phyloP scores from a whole-genome alignment of 2,329 filamentous ascomycete species.

The Monosporascus sp. region DNA sequence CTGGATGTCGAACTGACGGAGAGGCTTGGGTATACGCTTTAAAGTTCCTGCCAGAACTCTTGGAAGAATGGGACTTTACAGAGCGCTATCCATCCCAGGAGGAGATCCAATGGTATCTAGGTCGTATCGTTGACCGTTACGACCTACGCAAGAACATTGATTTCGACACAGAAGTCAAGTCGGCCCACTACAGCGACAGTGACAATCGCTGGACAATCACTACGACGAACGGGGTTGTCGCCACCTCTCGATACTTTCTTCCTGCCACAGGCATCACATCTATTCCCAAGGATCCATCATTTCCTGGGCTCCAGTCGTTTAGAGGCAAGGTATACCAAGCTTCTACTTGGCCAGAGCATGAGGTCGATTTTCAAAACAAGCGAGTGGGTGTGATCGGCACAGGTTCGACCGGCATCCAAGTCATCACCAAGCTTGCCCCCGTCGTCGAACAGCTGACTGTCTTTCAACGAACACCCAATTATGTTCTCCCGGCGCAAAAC shows the following conservation, averaged over 20 bases:
- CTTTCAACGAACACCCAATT: conserved; percentile 24
- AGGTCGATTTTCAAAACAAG: background rate
- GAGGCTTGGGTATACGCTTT: conserved; percentile 38
- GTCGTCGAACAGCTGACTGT: conserved; percentile 11
- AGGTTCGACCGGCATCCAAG: conserved; percentile 28
- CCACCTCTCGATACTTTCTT: conserved; percentile 1
- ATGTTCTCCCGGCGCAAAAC: conserved; percentile 11
- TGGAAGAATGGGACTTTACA: conserved; percentile 36
- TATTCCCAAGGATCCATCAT: background rate
- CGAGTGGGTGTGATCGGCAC: conserved; percentile 26
- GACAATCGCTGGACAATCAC: conserved; percentile 1
- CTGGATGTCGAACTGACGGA: conserved; percentile 36
- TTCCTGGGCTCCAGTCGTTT: conserved; percentile 12
- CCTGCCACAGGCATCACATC: conserved; percentile 3
- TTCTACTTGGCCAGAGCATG: conserved; percentile 10
- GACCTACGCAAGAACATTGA: conserved; percentile 27
- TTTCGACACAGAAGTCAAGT: conserved; percentile 23
- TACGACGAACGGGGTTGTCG: background rate
- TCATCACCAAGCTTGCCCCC: conserved; percentile 20
- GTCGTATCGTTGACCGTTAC: conserved; percentile 31
- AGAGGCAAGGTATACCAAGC: conserved; percentile 12
- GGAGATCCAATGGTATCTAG: conserved; percentile 34
- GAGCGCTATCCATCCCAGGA: conserved; percentile 27
- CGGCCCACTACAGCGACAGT: conserved; percentile 17
- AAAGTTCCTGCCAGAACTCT: conserved; percentile 33